Evolutionary conservation across 768 basidiomycete genomes (phyloP), one percentile per base, ranked within the genome.

Genomic region (Leucogyrophana mollusca): DNA sequence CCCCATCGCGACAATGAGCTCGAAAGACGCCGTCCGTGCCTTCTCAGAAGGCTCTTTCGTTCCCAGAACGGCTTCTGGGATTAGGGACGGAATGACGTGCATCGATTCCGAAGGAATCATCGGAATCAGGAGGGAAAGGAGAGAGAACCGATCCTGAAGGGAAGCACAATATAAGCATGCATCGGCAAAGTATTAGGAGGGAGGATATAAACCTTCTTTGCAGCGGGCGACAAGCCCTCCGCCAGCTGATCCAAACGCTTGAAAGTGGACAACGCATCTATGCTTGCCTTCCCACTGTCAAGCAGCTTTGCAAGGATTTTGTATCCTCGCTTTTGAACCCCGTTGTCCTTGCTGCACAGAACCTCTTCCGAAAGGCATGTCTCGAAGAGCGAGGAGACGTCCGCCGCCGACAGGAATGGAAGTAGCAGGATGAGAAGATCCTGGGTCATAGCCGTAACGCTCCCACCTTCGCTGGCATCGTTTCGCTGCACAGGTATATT

Each of bases 1-100:
- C 2, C 91, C 96, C 93, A 99, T 95, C 6, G 81, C 78, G 9
- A 98, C 78, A 40, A 98, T 76, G 36, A 96, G 68, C 10, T 94
- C 91, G 61, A 95, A 99, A 1, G 94, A 94, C 4, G 87, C 91
- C 41, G 76, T 77, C 39, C 96, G 78, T 0, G 94, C 85, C 58
- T 90, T 93, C 62, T 94, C 93, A 25, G 95, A 95, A 3, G 94
- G 90, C 61, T 99, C 95, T 64, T 99, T 99, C 10, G 94, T 97
- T 2, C 90, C 93, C 21, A 99, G 71, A 8, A 98, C 89, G 11
- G 89, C 90, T 69, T 99, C 96, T 3, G 95, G 92, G 37, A 98
- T 86, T 18, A 98, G 71, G 2, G 86, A 83, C 2, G 93, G 89
- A 40, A 99, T 84, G 40, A 95, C 68, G 55, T 96, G 89, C 54